A percentile compares a stretch with the other conserved stretches of the same genome.
Conservation (phyloP, 179 eudicot genomes). For the Beta lomatogona region DNA sequence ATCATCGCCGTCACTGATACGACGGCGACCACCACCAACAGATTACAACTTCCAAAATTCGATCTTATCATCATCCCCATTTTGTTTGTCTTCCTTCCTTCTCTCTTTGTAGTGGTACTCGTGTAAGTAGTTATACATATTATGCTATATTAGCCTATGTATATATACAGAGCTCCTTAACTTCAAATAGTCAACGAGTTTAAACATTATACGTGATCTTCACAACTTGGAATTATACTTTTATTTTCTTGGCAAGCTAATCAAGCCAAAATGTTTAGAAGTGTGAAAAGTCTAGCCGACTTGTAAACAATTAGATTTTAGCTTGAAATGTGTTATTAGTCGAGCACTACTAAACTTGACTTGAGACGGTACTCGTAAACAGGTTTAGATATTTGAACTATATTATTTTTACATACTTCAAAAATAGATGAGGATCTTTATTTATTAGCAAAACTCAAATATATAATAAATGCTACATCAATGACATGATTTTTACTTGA, state of each 20-base stretch:
- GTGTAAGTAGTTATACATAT: conserved; percentile 2
- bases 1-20: background rate
- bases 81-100: background rate
- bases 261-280: conserved; percentile 1
- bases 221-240: conserved; percentile 13
- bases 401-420: no score
- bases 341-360: no score
- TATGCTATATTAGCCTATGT: background rate
- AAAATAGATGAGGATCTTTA: no score
- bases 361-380: no score
- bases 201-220: conserved; percentile 26
- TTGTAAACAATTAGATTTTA: no score
- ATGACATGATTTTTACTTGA: no score
- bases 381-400: no score
- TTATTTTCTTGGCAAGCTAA: background rate
- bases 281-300: no score
- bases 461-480: no score
- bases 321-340: no score
- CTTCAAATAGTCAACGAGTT: background rate
- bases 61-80: conserved; percentile 11
- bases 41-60: background rate
- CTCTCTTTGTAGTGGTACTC: background rate
- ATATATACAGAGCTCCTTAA: background rate
- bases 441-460: no score
- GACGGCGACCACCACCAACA: background rate